A percentile compares a stretch with the other conserved stretches of the same genome.
These are phyloP conservation scores for Candida taoyuanica DNA, from an alignment of 805 yeast species.

Conservation along the genomic window DNA sequence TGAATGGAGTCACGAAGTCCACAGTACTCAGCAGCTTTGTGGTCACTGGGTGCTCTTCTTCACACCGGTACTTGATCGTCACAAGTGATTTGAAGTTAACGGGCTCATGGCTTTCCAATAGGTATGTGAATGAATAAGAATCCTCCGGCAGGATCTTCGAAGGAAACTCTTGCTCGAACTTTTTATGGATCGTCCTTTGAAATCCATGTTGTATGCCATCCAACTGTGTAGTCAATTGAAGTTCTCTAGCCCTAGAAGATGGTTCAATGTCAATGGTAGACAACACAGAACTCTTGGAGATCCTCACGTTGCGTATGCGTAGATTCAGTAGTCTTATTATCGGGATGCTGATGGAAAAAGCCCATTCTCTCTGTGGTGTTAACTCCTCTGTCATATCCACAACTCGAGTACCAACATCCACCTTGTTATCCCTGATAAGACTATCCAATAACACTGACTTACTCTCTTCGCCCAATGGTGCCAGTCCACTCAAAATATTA, in stretches of 20 bases:
- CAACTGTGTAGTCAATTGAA: slow-evolving; percentile 15
- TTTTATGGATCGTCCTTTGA: slow-evolving; percentile 22
- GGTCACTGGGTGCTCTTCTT: slow-evolving; percentile 17
- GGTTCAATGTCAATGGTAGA: slow-evolving; percentile 46
- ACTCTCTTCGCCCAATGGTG: slow-evolving; percentile 4
- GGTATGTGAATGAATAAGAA: slow-evolving; percentile 25
- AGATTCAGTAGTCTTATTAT: slow-evolving; percentile 39
- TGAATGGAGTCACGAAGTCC: slow-evolving; percentile 12
- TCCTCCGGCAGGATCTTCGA: slow-evolving; percentile 25
- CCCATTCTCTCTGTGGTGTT: slow-evolving; percentile 1
- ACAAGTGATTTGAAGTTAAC: slow-evolving; percentile 21
- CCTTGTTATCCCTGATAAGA: slow-evolving; percentile 15
- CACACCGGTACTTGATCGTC: slow-evolving; percentile 28
- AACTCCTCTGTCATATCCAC: background rate
- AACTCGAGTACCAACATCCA: slow-evolving; percentile 3
- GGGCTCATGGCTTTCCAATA: slow-evolving; percentile 19
- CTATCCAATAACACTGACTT: slow-evolving; percentile 16
- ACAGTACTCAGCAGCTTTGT: slow-evolving; percentile 19
- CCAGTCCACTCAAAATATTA: slow-evolving; percentile 19
- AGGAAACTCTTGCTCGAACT: slow-evolving; percentile 24
- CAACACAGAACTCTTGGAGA: slow-evolving; percentile 43
- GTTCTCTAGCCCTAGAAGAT: slow-evolving; percentile 35
- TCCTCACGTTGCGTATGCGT: slow-evolving; percentile 41
- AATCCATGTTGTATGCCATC: slow-evolving; percentile 17
- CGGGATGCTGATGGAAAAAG: slow-evolving; percentile 18